Evolutionary conservation across 306 rosid species (phyloP).

Genomic region (Cucurbita pepo): DNA sequence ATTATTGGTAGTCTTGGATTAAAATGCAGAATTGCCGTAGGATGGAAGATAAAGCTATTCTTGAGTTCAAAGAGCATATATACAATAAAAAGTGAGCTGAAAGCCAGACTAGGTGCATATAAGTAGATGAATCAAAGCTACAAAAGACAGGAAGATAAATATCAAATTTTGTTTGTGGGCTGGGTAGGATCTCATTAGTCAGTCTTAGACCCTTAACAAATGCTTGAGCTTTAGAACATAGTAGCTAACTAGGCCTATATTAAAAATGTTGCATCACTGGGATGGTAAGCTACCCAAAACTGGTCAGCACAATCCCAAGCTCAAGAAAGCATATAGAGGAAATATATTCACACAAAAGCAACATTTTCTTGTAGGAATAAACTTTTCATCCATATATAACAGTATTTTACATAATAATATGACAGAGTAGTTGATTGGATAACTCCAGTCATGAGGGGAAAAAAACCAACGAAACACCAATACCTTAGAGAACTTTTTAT

Average conservation of each 20-base stretch:
- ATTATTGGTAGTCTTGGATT: not conserved
- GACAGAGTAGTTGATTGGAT: not conserved
- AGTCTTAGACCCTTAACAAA: not conserved
- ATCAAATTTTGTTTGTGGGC: not conserved
- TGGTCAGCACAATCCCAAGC: not conserved
- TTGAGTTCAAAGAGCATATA: not conserved
- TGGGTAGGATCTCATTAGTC: not conserved
- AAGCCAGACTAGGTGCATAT: not conserved
- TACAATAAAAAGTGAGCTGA: not conserved
- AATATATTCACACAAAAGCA: not conserved
- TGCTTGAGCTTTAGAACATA: not conserved
- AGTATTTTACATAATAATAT: not conserved
- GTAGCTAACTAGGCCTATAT: not conserved
- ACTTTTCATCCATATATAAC: not conserved
- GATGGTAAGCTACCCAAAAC: not conserved
- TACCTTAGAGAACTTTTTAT: conserved; percentile 96
- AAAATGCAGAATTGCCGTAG: not conserved
- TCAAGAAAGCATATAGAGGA: not conserved
- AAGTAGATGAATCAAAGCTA: not conserved
- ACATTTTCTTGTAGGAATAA: not conserved
- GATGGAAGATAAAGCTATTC: not conserved
- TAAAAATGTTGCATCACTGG: not conserved
- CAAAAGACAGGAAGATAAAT: not conserved
- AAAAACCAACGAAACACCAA: conserved; percentile 30
- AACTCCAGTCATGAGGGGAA: conserved; percentile 27